Base-by-base conservation (phyloP, 306 rosid species). In the Senna tora region DNA sequence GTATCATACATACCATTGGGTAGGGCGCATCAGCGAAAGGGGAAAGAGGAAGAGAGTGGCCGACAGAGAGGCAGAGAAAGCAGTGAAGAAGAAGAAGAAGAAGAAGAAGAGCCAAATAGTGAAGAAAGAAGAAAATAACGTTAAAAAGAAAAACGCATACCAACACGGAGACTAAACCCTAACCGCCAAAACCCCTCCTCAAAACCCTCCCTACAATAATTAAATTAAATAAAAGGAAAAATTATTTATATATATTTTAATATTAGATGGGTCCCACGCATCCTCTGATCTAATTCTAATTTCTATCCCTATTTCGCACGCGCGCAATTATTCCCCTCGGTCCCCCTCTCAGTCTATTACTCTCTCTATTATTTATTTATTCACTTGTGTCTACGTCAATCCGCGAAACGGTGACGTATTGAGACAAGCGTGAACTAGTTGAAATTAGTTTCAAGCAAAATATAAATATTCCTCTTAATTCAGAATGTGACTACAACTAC, bases 101-200 rank as follows among this genome's bases (percentile, higher is more conserved):
- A 6, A 2, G 38, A 33, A 6, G 12, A 9, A 56, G 39, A 30
- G 49, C 43, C 15, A 8, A 46, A 72, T 33, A 10, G 5, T n/a
- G 43, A 20, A 77, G 77, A 59, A 36, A 25, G 12, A 16, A 9
- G 12, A 38, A 14, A 14, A 17, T 10, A 45, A 69, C 62, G 71
- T 52, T 4, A n/a, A 46, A 60, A 41, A 33, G 38, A 30, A 38
- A 38, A 9, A 38, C 32, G 6, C 51, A 30, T 34, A 3, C 28
- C 65, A 77, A 32, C 65, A 9, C 66, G 15, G 15, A 16, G 16
- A 13, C 54, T 64, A 77, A 83, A 83, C 86, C 81, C 84, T 83
- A 79, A 82, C 86, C 79, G 86, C 86, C 78, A 75, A 82, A 63
- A 66, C 13, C 43, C 64, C 57, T 3, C 42, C 42, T 2, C 17